Conservation (phyloP, 495 filamentous ascomycete genomes). For the Amniculicola lignicola region DNA sequence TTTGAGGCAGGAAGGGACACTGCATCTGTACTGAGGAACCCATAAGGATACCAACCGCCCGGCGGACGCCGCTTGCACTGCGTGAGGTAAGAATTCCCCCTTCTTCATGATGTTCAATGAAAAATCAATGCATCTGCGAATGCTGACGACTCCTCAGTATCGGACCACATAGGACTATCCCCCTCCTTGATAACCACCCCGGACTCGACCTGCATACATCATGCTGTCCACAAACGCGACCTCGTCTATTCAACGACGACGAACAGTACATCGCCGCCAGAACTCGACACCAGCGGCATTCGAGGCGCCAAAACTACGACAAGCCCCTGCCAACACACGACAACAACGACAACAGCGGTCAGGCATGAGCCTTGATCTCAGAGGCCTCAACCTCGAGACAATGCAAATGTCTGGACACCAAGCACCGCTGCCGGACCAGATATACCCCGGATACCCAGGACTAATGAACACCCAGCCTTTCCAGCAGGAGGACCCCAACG, state of each 20-base stretch:
- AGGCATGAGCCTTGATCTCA: conserved; percentile 72
- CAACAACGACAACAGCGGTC: conserved; percentile 62
- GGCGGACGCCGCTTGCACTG: conserved; percentile 74
- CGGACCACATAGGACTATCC: conserved; percentile 47
- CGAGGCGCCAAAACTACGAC: conserved; percentile 62
- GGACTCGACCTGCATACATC: conserved; percentile 61
- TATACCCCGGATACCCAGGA: neutral
- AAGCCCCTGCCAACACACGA: conserved; percentile 57
- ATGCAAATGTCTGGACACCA: conserved; percentile 39
- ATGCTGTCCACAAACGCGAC: conserved; percentile 77
- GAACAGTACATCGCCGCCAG: conserved; percentile 78
- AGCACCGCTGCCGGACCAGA: conserved; percentile 40
- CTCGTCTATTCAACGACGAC: conserved; percentile 64
- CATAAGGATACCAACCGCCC: conserved; percentile 41
- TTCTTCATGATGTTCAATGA: neutral
- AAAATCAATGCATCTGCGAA: neutral
- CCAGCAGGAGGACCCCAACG: conserved; percentile 51
- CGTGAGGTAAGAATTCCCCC: conserved; percentile 57
- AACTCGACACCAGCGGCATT: conserved; percentile 78
- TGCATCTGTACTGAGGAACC: conserved; percentile 39
- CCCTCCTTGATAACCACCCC: conserved; percentile 53
- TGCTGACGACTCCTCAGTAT: conserved; percentile 24
- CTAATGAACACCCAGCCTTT: conserved; percentile 29
- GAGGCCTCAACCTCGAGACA: conserved; percentile 48
- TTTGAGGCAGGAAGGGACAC: conserved; percentile 29